phyloP scores from a whole-genome alignment of 371 early-diverging fungal species.

The Cokeromyces recurvatus region DNA sequence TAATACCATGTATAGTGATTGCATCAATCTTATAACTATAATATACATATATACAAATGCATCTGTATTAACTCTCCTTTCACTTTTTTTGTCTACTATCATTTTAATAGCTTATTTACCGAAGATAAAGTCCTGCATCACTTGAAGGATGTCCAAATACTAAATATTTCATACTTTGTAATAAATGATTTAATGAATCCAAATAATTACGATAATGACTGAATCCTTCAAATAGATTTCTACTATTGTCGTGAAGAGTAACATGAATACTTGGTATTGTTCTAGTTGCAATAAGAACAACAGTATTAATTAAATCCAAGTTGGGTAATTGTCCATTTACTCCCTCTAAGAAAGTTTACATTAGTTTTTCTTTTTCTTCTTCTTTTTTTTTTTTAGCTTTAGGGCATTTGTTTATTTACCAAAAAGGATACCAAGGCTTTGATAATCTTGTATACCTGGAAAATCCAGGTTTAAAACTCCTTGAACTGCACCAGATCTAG shows the following conservation, averaged over 20 bases:
- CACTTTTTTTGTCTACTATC: background rate
- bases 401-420: too few relatives aligned
- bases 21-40: conserved; percentile 81
- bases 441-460: conserved; percentile 64
- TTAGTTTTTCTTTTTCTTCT: background rate
- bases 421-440: conserved; percentile 70
- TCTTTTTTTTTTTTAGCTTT: too few relatives aligned
- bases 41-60: too few relatives aligned
- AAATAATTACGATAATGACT: conserved; percentile 26
- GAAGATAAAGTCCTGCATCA: conserved; percentile 69
- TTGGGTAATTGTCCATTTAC: conserved; percentile 93
- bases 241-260: conserved; percentile 34
- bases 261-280: conserved; percentile 47
- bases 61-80: too few relatives aligned
- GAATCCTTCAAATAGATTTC: conserved; percentile 11
- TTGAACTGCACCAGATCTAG: conserved; percentile 82
- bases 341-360: too few relatives aligned
- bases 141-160: conserved; percentile 68
- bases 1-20: conserved; percentile 66
- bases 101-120: conserved; percentile 24
- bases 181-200: conserved; percentile 46
- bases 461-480: conserved; percentile 89
- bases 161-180: conserved; percentile 63
- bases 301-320: conserved; percentile 83
- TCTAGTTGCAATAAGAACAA: conserved; percentile 46